phyloP scores from a whole-genome alignment of 208 protist genomes.

The Crithidia acanthocephali region DNA sequence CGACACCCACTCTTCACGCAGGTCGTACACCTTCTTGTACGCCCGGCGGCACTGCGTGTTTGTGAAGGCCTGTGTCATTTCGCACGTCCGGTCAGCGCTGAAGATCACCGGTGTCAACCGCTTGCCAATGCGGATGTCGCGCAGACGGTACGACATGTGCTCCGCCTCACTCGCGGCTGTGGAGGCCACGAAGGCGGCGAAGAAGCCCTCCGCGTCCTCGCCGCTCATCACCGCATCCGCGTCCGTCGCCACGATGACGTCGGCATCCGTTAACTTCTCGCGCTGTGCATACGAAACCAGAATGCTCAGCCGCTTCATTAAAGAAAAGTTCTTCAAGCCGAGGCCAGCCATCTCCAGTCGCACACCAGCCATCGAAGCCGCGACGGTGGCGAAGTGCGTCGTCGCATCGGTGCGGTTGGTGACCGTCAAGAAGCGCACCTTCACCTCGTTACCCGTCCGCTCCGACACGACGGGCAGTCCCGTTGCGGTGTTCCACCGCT shows the following conservation, averaged over 20 bases:
- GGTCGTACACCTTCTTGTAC: neutral
- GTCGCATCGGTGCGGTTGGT: neutral
- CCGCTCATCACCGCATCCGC: constrained; percentile 7
- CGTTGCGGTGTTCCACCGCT: constrained; percentile 3
- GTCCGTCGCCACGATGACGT: neutral
- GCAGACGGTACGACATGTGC: constrained; percentile 5
- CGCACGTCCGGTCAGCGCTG: neutral
- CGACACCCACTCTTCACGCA: neutral
- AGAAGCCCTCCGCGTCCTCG: neutral
- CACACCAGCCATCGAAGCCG: constrained; percentile 5
- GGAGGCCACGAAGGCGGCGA: neutral
- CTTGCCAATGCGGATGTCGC: constrained; percentile 6
- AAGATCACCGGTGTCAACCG: constrained; percentile 1
- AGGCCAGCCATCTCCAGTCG: neutral
- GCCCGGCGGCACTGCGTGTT: neutral
- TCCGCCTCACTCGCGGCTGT: constrained; percentile 2
- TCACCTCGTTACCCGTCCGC: neutral
- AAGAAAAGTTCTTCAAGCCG: neutral
- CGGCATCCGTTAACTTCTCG: neutral
- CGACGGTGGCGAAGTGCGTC: neutral
- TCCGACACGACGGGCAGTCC: neutral
- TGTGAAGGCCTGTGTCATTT: neutral
- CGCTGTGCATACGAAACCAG: neutral
- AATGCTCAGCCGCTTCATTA: neutral
- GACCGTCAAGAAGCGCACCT: constrained; percentile 5